Evolutionary conservation across 495 filamentous ascomycete genomes (phyloP).

Genomic region (Monascus purpureus): DNA sequence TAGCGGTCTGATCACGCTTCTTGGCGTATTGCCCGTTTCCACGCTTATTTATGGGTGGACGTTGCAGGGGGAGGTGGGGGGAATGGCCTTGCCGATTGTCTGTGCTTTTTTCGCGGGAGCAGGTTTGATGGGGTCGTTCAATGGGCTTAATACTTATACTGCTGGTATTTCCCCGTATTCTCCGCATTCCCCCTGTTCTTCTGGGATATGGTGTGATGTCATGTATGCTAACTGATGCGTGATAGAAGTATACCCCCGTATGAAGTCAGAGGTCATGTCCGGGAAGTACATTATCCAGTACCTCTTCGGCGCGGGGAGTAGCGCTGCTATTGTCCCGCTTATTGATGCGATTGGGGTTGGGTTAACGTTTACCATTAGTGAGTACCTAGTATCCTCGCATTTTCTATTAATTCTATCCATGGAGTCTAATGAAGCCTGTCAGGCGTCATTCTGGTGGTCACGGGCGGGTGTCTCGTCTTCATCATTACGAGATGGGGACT

Average conservation of each 20-base stretch:
- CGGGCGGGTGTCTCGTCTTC: constrained; percentile 19
- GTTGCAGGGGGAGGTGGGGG: constrained; percentile 47
- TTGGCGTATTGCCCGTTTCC: constrained; percentile 46
- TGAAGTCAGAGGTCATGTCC: constrained; percentile 52
- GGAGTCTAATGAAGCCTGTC: not conserved
- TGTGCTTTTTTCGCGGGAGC: constrained; percentile 55
- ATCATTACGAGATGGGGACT: constrained; percentile 24
- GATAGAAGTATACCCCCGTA: constrained; percentile 26
- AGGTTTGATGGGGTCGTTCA: constrained; percentile 57
- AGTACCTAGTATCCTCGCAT: constrained; percentile 4
- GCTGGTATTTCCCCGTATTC: constrained; percentile 43
- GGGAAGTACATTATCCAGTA: constrained; percentile 64
- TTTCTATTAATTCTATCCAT: not conserved
- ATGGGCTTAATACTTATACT: constrained; percentile 60
- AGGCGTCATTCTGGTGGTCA: constrained; percentile 23
- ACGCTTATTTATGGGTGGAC: constrained; percentile 60
- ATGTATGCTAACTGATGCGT: not conserved
- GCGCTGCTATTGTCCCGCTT: constrained; percentile 49
- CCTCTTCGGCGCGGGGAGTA: constrained; percentile 49
- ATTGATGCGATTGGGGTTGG: constrained; percentile 56
- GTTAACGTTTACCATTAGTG: constrained; percentile 36
- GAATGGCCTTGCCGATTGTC: constrained; percentile 53
- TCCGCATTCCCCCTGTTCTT: not conserved
- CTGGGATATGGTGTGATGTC: not conserved
- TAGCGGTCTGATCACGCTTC: constrained; percentile 46